Evolutionary conservation across 1,139 yeast genomes (phyloP).

Genomic region (Yamadazyma triangularis): DNA sequence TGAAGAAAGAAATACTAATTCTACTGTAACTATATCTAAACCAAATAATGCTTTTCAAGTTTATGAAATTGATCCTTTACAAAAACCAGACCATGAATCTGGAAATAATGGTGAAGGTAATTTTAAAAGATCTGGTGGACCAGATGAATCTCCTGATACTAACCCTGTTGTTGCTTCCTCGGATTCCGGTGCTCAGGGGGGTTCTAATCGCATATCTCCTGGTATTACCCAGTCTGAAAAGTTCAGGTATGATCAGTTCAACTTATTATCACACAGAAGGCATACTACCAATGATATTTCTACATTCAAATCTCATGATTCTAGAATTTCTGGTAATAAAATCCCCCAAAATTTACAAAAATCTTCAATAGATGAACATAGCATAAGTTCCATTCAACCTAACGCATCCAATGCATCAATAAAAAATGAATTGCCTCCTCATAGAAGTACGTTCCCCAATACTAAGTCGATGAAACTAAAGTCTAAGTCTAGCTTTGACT

Average conservation of each 20-base stretch:
- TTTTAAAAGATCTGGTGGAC: too few species aligned
- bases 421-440: too few species aligned
- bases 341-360: too few species aligned
- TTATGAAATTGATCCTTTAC: constrained; percentile 8
- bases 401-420: constrained; percentile 1
- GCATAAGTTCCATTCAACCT: constrained; percentile 2
- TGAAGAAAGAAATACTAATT: constrained; percentile 1
- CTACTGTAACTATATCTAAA: constrained; percentile 1
- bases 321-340: too few species aligned
- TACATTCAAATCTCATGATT: constrained; percentile 4
- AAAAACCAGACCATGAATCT: constrained; percentile 1
- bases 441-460: constrained; percentile 1
- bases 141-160: not conserved
- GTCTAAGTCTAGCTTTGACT: not conserved
- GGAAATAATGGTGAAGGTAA: not conserved
- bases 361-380: constrained; percentile 2
- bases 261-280: constrained; percentile 5
- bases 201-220: not conserved
- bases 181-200: constrained; percentile 1
- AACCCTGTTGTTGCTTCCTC: not conserved
- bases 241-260: constrained; percentile 1
- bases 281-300: constrained; percentile 14
- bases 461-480: not conserved
- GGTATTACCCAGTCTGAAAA: not conserved
- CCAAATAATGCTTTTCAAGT: not conserved